Evolutionary conservation across 2,329 filamentous ascomycete genomes (phyloP), one percentile per base, ranked within the genome.

Genomic region (Sporothrix pseudoabietina): DNA sequence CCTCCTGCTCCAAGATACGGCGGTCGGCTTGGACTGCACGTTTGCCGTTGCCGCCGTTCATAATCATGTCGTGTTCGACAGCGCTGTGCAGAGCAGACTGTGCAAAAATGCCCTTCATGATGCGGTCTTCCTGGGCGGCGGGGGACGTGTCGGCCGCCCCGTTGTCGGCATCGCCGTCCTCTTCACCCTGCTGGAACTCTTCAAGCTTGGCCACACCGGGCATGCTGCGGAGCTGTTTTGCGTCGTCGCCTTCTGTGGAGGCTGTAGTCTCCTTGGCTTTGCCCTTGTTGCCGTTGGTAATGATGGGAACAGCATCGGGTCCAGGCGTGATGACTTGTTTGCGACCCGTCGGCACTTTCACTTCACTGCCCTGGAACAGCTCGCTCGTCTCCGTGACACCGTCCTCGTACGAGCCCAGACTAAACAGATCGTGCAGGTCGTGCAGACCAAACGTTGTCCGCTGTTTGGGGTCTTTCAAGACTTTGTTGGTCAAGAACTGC

Each of bases 401-500:
- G 61, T 91, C 90, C 22, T 88, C 85, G 26, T 90, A 88, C 16
- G 88, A 87, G 26, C 90, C 92, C 1, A 97, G 86, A 0, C 90
- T 94, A 81, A 99, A 99, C 0, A 99, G 86, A 79, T 99, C 95
- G 77, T 98, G 93, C 19, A 99, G 83, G 78, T 98, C 94, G 74
- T 91, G 92, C 78, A 97, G 86, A 74, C 97, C 93, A 80, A 98
- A 97, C 0, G 92, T 94, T 76, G 96, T 93, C 30, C 93, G 90
- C 81, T 98, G 94, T 79, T 97, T 97, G 0, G 96, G 94, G 78
- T 99, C 95, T 77, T 92, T 94, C 69, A 99, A 82, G 7, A 99
- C 94, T 81, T 98, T 98, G 83, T 98, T 97, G 3, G 94, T 96
- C 75, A 99, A 86, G 79, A 98, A 98, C 78, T 98, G 95, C 82